phyloP scores from a whole-genome alignment of 208 protist genomes.

The Acanthamoeba castellanii region DNA sequence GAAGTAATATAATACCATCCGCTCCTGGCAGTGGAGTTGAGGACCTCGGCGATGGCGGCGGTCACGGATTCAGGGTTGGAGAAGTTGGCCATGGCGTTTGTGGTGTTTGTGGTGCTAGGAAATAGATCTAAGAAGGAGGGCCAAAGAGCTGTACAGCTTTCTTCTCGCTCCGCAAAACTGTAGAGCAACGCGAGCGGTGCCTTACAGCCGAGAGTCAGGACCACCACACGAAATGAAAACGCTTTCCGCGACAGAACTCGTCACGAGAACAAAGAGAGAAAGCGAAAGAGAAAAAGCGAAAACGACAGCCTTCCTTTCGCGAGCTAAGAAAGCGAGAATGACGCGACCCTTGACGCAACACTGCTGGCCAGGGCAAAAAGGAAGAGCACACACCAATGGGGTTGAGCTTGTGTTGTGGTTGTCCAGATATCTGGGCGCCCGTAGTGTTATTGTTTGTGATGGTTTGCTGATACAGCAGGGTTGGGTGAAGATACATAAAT shows the following conservation, averaged over 20 bases:
- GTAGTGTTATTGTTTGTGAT: too few species aligned
- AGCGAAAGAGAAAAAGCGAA: constrained; percentile 19
- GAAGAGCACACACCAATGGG: too few species aligned
- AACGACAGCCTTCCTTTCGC: background rate
- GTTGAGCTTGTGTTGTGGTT: too few species aligned
- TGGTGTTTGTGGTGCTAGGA: background rate
- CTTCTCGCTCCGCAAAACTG: background rate
- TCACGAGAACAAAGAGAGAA: constrained; percentile 24
- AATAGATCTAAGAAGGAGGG: background rate
- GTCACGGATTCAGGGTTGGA: constrained; percentile 16
- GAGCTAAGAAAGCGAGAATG: too few species aligned
- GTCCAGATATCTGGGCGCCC: too few species aligned
- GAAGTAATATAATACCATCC: background rate
- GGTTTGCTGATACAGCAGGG: too few species aligned
- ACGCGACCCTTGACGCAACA: too few species aligned
- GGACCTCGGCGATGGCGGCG: constrained; percentile 38
- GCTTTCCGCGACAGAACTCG: background rate
- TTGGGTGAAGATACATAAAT: too few species aligned
- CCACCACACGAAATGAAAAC: background rate
- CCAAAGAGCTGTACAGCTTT: background rate
- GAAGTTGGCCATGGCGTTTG: constrained; percentile 1
- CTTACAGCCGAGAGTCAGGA: background rate
- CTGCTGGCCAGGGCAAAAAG: too few species aligned
- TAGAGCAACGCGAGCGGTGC: background rate
- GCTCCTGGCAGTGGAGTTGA: constrained; percentile 5